Evolutionary conservation across 2,329 filamentous ascomycete species (phyloP).

Genomic region (Aspergillus thermomutatus): DNA sequence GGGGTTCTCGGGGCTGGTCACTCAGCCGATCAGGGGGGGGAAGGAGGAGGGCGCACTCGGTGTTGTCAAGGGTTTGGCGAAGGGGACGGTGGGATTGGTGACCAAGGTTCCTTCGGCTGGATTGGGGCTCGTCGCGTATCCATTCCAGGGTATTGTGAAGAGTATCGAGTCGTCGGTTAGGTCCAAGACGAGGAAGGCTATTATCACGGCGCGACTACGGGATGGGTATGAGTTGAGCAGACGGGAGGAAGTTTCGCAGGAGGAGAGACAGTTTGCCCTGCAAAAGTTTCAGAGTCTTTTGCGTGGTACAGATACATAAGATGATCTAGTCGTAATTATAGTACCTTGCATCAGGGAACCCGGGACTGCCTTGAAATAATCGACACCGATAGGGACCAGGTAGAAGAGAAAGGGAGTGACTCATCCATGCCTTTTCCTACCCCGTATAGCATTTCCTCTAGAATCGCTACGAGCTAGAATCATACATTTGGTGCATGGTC

Average conservation of each 20-base stretch:
- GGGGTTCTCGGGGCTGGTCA: slow-evolving; percentile 29
- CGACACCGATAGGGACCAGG: no score
- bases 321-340: no score
- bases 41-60: slow-evolving; percentile 32
- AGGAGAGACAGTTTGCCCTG: background rate
- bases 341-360: no score
- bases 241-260: background rate
- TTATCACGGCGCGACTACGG: slow-evolving; percentile 19
- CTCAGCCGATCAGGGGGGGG: slow-evolving; percentile 28
- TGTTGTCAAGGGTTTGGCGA: slow-evolving; percentile 32
- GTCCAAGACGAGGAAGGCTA: slow-evolving; percentile 22
- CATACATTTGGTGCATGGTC: no score
- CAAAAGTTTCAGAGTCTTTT: background rate
- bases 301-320: background rate
- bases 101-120: slow-evolving; percentile 24
- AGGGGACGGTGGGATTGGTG: slow-evolving; percentile 25
- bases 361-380: no score
- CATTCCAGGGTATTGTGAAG: slow-evolving; percentile 30
- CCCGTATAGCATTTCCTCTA: no score
- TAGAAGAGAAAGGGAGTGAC: no score
- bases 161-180: slow-evolving; percentile 26
- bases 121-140: slow-evolving; percentile 31
- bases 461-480: no score
- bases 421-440: no score
- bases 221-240: slow-evolving; percentile 12